A percentile compares a stretch with the other conserved stretches of the same genome.
Conservation (phyloP, 2,329 filamentous ascomycete genomes). For the Alternaria conjuncta region DNA sequence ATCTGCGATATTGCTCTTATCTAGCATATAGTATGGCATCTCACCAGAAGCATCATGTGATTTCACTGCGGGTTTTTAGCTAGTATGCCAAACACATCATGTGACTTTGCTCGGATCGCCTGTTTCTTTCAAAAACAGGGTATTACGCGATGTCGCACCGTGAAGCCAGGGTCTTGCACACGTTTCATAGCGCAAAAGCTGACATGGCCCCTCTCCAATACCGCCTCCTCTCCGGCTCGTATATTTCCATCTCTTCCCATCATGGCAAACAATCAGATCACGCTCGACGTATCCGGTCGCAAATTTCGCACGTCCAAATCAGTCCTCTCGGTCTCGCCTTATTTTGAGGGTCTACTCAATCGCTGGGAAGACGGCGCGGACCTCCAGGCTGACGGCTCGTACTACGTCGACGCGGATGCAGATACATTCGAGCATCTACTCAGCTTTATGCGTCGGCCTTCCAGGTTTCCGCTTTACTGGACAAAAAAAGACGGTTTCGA, state of each 20-base stretch:
- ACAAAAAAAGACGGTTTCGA: constrained; percentile 38
- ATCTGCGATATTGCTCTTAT: neutral
- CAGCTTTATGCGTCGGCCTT: constrained; percentile 8
- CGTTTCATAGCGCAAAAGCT: neutral
- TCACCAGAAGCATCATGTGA: neutral
- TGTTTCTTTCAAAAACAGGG: neutral
- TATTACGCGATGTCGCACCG: neutral
- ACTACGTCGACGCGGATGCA: constrained; percentile 48
- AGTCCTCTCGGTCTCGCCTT: constrained; percentile 1
- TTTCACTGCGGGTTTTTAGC: accelerated
- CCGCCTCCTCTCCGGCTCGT: neutral
- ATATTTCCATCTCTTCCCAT: neutral
- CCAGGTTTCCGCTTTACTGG: constrained; percentile 37
- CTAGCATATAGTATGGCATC: neutral
- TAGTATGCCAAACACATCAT: neutral
- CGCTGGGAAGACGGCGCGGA: constrained; percentile 1
- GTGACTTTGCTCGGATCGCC: neutral
- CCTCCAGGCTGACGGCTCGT: constrained; percentile 27
- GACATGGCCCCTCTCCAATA: neutral
- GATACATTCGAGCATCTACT: constrained; percentile 32
- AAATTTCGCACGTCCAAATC: neutral
- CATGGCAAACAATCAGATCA: neutral
- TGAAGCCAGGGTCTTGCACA: neutral
- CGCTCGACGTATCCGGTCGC: neutral
- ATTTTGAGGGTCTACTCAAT: neutral